Conservation (phyloP, 345 rosid genomes). For the Murraya paniculata region DNA sequence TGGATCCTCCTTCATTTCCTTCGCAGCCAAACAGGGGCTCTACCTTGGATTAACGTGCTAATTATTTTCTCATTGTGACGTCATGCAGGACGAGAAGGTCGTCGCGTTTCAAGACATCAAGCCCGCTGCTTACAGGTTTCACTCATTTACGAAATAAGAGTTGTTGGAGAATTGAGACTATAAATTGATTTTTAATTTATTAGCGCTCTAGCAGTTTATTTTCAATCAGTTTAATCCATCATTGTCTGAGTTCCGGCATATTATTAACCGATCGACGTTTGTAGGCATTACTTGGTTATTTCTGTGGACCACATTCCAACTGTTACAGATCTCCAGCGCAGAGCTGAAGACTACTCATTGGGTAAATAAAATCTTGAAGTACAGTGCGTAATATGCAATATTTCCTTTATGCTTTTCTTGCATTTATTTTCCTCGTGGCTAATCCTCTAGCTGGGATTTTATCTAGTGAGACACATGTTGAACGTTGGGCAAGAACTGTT, state of each 20-base stretch:
- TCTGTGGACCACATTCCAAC: conserved; percentile 77
- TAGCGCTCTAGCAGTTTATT: not conserved
- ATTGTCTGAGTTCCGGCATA: not conserved
- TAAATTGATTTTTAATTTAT: not conserved
- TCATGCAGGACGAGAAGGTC: conserved; percentile 71
- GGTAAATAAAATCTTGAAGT: conserved; percentile 35
- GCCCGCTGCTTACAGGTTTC: conserved; percentile 78
- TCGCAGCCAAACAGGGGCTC: conserved; percentile 13
- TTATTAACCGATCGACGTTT: not conserved
- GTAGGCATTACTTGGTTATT: conserved; percentile 85
- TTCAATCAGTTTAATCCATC: not conserved
- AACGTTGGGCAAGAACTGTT: conserved; percentile 65
- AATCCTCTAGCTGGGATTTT: conserved; percentile 9
- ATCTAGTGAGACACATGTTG: conserved; percentile 71
- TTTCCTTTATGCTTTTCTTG: not conserved
- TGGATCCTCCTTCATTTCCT: not conserved
- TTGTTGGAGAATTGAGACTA: not conserved
- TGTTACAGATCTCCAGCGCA: conserved; percentile 57
- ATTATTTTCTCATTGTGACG: conserved; percentile 4
- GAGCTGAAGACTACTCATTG: conserved; percentile 66
- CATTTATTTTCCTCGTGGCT: not conserved
- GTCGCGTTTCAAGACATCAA: conserved; percentile 82
- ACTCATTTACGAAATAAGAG: not conserved
- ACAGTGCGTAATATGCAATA: not conserved
- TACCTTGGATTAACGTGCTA: not conserved